These are phyloP conservation scores for Lathyrus oleraceus DNA, from an alignment of 306 rosid genomes.

Conservation along the genomic window DNA sequence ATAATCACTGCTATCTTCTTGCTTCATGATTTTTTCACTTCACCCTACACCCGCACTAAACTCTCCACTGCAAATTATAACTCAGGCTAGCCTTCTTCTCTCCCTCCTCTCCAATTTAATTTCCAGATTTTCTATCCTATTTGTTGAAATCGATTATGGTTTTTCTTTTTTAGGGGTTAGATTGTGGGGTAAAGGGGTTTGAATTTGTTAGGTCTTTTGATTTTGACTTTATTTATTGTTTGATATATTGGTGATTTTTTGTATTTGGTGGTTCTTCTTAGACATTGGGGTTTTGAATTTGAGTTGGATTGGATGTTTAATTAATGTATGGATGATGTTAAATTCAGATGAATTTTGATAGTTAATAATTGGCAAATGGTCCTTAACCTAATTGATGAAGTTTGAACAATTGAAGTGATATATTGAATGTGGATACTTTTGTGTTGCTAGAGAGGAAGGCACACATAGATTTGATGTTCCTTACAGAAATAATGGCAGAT, in stretches of 20 bases:
- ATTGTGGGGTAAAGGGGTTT: neutral
- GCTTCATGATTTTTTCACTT: conserved; percentile 75
- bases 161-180: conserved; percentile 15
- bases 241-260: conserved; percentile 3
- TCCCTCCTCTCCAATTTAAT: conserved; percentile 8
- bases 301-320: conserved; percentile 21
- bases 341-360: conserved; percentile 9
- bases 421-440: neutral
- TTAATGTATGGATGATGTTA: neutral
- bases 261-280: conserved; percentile 1
- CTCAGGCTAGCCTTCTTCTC: conserved; percentile 46
- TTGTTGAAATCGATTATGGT: conserved; percentile 29
- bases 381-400: conserved; percentile 3
- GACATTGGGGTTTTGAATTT: conserved; percentile 18
- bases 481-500: neutral
- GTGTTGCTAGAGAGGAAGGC: neutral
- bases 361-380: conserved; percentile 1
- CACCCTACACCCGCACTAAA: conserved; percentile 66
- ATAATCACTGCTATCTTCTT: conserved; percentile 60
- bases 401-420: conserved; percentile 15
- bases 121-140: neutral
- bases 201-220: conserved; percentile 15
- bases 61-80: conserved; percentile 37
- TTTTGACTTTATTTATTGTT: conserved; percentile 3
- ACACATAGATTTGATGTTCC: neutral